Base-by-base conservation (phyloP, 352 stramenopile genomes). In the Globisporangium orthogonon region DNA sequence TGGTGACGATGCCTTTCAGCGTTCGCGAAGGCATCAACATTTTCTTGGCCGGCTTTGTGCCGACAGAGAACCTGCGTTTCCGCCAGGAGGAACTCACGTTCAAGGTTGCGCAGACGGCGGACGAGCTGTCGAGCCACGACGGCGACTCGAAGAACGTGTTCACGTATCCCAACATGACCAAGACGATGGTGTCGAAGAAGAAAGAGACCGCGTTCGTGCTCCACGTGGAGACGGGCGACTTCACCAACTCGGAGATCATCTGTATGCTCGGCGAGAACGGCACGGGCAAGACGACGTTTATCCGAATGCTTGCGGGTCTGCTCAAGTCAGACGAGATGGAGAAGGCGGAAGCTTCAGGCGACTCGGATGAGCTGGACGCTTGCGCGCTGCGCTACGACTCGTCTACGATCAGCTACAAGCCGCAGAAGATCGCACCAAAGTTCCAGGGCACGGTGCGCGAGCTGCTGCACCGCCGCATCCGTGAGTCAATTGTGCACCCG, bases 11-110 rank as follows among this genome's bases (percentile, higher is more conserved):
- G 97, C 98, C 97, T 4, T 99, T 99, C 75, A 97, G 91, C 67
- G 98, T 99, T 44, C 89, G 97, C 62, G 96, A 99, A 73, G 98
- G 97, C 61, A 99, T 99, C 78, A 99, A 99, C 82, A 98, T 99
- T 50, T 99, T 99, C 78, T 84, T 99, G 56, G 89, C 97, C 0
- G 97, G 98, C 50, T 99, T 99, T 67, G 94, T 99, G 43, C 97
- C 96, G 30, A 99, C 98, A 15, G 98, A 99, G 79, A 99, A 99
- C 74, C 74, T 99, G 62, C 83, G 98, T 57, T 99, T 99, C 86
- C 86, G 98, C 63, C 94, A 98, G 56, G 96, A 98, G 78, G 94
- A 97, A 58, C 86, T 99, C 7, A 98, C 89, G 51, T 99, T 99
- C 81, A 99, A 99, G 86, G 91, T 98, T 13, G 79, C 96, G 46